Evolutionary conservation across 345 rosid genomes (phyloP), one percentile per base, ranked within the genome.

Genomic region (Rhizophora mangle): DNA sequence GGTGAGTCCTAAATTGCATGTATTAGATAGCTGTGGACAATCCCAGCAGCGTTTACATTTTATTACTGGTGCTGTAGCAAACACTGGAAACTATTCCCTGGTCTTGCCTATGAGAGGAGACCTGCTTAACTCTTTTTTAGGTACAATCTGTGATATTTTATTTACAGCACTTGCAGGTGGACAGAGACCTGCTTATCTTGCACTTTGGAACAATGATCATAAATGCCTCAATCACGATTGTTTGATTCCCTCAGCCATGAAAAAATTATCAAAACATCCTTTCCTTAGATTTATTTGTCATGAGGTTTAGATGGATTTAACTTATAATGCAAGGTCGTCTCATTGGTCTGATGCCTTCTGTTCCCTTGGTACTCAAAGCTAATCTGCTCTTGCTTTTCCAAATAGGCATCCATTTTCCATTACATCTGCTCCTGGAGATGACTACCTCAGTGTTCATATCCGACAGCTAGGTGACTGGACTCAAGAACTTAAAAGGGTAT

Each of bases 351-450:
- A 6, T 24, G 31, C 60, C 60, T 24, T 56, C 49, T 24, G 16
- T 56, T 56, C 60, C 26, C 11, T 56, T 6, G 2, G 18, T 8
- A 24, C 60, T 24, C 26, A 56, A 24, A 56, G 60, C 60, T 60
- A 55, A 60, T 53, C 20, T 54, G 24, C 26, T 62, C 43, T 63
- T 30, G 15, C 27, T 68, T 68, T 52, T 64, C 37, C 16, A 8
- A 31, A n/a, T 87, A 95, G 99, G 99, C 99, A 95, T 80, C 99
- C 99, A 7, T 95, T 95, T 84, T 95, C 99, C 2, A 95, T 95
- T 63, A 95, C 99, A 57, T 95, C 99, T 15, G 96, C 99, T 52
- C 99, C 99, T 32, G 97, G 81, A 18, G 99, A 95, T 77, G 89
- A 92, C 65, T 95, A 84, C 81, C 84, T 95, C 10, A 95, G 99